Percentiles rank a stretch among this genome's conserved stretches.
These are phyloP conservation scores for Claviceps maximensis DNA, from an alignment of 2,329 filamentous ascomycete genomes.

Conservation along the genomic window DNA sequence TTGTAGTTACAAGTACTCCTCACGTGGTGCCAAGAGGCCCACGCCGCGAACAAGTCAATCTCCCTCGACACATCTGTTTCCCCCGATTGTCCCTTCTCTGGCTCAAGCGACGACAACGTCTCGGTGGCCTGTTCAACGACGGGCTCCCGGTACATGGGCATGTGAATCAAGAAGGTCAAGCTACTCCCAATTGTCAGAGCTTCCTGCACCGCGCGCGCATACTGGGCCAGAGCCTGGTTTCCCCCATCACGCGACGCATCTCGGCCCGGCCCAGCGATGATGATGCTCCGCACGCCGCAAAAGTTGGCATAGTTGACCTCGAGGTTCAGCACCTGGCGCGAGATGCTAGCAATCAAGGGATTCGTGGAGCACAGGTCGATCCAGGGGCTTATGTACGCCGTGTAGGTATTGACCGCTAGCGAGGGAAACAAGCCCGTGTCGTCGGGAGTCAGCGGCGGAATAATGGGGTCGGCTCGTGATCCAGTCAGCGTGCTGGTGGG, in stretches of 20 bases:
- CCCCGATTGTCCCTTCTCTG: slow-evolving; percentile 13
- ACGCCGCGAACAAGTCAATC: slow-evolving; percentile 62
- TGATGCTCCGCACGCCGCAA: slow-evolving; percentile 72
- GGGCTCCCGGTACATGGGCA: slow-evolving; percentile 71
- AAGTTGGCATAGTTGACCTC: slow-evolving; percentile 94
- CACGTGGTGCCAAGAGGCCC: slow-evolving; percentile 91
- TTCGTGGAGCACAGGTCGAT: slow-evolving; percentile 78
- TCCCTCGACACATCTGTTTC: slow-evolving; percentile 24
- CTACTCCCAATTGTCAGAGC: slow-evolving; percentile 62
- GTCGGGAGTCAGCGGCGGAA: slow-evolving; percentile 59
- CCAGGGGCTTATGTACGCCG: slow-evolving; percentile 79
- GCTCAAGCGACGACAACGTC: slow-evolving; percentile 35
- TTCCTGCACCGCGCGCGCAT: slow-evolving; percentile 73
- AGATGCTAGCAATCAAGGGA: slow-evolving; percentile 72
- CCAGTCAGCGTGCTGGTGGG: slow-evolving; percentile 29
- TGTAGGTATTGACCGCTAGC: slow-evolving; percentile 55
- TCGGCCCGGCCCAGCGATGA: slow-evolving; percentile 65
- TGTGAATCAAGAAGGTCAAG: slow-evolving; percentile 65
- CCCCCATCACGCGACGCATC: slow-evolving; percentile 40
- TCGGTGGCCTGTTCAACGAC: slow-evolving; percentile 38
- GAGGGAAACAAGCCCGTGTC: slow-evolving; percentile 65
- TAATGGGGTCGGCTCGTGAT: slow-evolving; percentile 40
- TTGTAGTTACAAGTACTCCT: slow-evolving; percentile 78
- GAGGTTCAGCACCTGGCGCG: slow-evolving; percentile 76
- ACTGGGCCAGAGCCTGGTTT: slow-evolving; percentile 51